These are phyloP conservation scores for Russula sp. DNA, from an alignment of 768 basidiomycete species.

Conservation along the genomic window DNA sequence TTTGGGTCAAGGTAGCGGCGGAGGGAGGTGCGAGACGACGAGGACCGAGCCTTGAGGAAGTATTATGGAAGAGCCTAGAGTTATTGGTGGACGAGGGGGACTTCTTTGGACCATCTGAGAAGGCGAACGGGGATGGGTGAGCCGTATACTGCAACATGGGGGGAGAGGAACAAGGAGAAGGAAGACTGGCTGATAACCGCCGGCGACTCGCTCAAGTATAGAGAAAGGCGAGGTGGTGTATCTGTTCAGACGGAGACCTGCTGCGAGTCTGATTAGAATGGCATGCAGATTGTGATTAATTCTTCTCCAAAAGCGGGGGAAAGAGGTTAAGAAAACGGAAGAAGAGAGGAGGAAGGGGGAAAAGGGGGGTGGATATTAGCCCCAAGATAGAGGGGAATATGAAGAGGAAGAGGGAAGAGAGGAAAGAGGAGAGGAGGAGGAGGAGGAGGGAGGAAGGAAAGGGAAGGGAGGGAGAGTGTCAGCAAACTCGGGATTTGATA, in stretches of 20 bases:
- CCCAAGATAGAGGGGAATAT: background rate
- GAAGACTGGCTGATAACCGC: conserved; percentile 31
- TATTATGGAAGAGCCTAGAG: conserved; percentile 21
- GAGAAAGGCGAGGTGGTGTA: conserved; percentile 27
- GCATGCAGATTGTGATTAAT: conserved; percentile 23
- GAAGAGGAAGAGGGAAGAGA: background rate
- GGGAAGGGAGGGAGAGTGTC: conserved; percentile 23
- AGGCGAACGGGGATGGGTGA: conserved; percentile 32
- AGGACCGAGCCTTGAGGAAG: conserved; percentile 10
- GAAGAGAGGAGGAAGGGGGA: background rate
- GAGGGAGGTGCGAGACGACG: conserved; percentile 4
- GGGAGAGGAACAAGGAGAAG: conserved; percentile 18
- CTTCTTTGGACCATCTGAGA: conserved; percentile 31
- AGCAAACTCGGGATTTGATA: conserved; percentile 11
- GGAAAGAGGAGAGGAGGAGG: background rate
- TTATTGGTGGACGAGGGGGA: conserved; percentile 26
- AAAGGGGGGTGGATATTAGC: background rate
- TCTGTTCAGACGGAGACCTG: conserved; percentile 54
- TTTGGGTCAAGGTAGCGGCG: conserved; percentile 14
- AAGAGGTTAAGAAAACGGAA: background rate
- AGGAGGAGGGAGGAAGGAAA: conserved; percentile 9
- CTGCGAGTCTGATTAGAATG: conserved; percentile 42
- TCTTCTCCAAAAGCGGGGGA: conserved; percentile 7
- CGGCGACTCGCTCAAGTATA: conserved; percentile 25
- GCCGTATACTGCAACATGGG: conserved; percentile 36